phyloP scores from a whole-genome alignment of 164 flowering plant species.

The Macadamia integrifolia region DNA sequence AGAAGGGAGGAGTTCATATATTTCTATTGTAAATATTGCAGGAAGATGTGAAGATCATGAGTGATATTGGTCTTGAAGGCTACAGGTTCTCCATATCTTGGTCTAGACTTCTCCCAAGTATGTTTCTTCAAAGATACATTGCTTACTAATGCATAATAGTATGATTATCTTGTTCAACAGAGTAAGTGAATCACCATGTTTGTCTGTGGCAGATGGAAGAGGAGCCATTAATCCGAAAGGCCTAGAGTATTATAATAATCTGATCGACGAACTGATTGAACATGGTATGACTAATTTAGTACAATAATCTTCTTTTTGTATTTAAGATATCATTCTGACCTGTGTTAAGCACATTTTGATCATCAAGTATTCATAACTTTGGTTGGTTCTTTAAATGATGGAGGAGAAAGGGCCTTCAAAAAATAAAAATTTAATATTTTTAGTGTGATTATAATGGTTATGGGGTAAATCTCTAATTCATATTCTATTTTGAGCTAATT shows the following conservation, averaged over 20 bases:
- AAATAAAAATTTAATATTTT: too few relatives aligned
- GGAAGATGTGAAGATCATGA: conserved; percentile 59
- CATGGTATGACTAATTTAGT: not conserved
- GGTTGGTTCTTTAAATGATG: too few relatives aligned
- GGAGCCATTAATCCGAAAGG: conserved; percentile 39
- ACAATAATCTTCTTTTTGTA: too few relatives aligned
- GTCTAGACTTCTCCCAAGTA: conserved; percentile 53
- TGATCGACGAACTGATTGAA: conserved; percentile 30
- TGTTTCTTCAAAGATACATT: not conserved
- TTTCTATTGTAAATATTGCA: conserved; percentile 12
- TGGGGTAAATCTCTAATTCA: not conserved
- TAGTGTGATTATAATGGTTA: too few relatives aligned
- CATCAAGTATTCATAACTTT: too few relatives aligned
- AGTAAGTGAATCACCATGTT: not conserved
- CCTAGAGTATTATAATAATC: conserved; percentile 38
- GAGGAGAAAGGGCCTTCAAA: too few relatives aligned
- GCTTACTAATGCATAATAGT: not conserved
- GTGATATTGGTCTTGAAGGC: conserved; percentile 39
- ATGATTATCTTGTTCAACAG: not conserved
- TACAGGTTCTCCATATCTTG: conserved; percentile 54
- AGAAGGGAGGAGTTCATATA: too few relatives aligned
- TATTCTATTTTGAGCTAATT: not conserved
- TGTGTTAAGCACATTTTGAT: too few relatives aligned
- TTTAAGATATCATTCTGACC: too few relatives aligned
- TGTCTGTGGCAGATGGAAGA: conserved; percentile 29